These are phyloP conservation scores for Geotrichum bryndzae DNA, from an alignment of 1,139 yeast species.

Conservation along the genomic window DNA sequence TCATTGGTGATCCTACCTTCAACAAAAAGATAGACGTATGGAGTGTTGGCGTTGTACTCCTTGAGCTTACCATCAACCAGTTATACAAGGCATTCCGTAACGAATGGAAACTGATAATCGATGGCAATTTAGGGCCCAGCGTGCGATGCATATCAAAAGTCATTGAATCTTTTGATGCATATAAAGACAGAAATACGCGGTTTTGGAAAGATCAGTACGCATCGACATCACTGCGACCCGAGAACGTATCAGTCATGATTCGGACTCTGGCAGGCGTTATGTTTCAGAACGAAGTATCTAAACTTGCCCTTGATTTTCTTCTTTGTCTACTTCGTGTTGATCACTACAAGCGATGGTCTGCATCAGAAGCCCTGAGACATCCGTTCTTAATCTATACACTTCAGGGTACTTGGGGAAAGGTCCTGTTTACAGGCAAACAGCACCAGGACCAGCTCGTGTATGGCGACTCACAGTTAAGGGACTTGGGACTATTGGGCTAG, in stretches of 20 bases:
- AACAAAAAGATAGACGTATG: constrained; percentile 26
- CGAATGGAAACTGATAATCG: constrained; percentile 18
- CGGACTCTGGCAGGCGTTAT: constrained; percentile 10
- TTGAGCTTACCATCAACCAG: constrained; percentile 24
- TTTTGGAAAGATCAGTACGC: constrained; percentile 22
- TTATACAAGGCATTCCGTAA: constrained; percentile 18
- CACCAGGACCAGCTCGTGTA: neutral
- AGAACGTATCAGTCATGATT: constrained; percentile 12
- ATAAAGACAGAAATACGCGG: constrained; percentile 17
- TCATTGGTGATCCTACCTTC: constrained; percentile 26
- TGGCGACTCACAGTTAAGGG: constrained; percentile 8
- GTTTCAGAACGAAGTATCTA: constrained; percentile 8
- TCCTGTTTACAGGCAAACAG: constrained; percentile 8
- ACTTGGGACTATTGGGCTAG: constrained; percentile 15
- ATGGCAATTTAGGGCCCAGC: constrained; percentile 13
- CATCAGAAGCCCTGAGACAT: constrained; percentile 69
- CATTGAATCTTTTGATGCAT: constrained; percentile 24
- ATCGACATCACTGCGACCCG: constrained; percentile 5
- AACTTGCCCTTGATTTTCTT: constrained; percentile 20
- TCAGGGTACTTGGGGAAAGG: constrained; percentile 22
- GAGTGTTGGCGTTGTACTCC: constrained; percentile 27
- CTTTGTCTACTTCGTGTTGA: constrained; percentile 54
- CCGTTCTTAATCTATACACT: constrained; percentile 31
- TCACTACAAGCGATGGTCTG: constrained; percentile 69
- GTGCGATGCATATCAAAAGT: constrained; percentile 20